Evolutionary conservation across 2,329 filamentous ascomycete genomes (phyloP), one percentile per base, ranked within the genome.

Genomic region (Myriosclerotinia scirpicola): DNA sequence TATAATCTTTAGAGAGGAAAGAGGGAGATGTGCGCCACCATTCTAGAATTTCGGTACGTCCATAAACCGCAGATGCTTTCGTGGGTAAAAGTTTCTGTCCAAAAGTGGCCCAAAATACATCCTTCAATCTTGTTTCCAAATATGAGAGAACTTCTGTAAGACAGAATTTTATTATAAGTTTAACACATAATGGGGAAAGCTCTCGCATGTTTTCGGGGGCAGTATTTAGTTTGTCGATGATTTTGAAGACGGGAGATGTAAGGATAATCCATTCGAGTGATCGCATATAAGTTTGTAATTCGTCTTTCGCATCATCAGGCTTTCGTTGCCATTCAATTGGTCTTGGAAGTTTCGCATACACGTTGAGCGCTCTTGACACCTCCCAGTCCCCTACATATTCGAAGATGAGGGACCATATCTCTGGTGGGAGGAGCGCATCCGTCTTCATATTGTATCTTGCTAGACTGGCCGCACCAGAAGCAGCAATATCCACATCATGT

Each of bases 331-430:
- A 96, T 71, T 91, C 86, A 46, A 81, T 77, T 0, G 94, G 93
- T 68, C 89, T 86, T 1, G 87, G 84, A 7, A 97, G 81, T 65
- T 86, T 92, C 1, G 92, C 92, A 74, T 90, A 94, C 54, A 97
- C 85, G 66, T 90, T 88, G 7, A 97, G 81, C 0, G 91, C 89
- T 71, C 89, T 89, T 12, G 94, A 90, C 26, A 96, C 82, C 78
- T 97, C 94, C 94, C 94, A 98, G 77, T 98, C 94, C 54, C 87
- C 87, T 0, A 93, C 86, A 69, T 89, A 87, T 70, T 96, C 91
- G 54, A 97, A 87, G 58, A 98, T 90, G 67, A 94, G 90, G 42
- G 90, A 90, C 92, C 93, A 97, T 50, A 97, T 84, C 78, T 98
- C 94, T 0, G 90, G 87, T 0, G 94, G 94, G 1, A 98, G 81